These are phyloP conservation scores for Chaetoscypha palmicola DNA, from an alignment of 2,329 filamentous ascomycete genomes.

Conservation along the genomic window DNA sequence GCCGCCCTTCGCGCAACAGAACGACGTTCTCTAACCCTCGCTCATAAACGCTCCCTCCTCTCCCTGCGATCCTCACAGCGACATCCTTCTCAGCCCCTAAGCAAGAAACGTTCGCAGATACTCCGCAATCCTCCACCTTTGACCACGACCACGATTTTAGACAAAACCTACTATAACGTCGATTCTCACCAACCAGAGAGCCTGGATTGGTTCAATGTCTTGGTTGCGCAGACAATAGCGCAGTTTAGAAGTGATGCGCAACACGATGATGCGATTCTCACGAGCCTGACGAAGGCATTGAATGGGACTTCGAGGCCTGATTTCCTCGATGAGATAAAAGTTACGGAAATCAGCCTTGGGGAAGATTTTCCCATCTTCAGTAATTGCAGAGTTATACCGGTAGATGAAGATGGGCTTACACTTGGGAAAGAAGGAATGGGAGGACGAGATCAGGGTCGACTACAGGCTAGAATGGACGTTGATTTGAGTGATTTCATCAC, in stretches of 20 bases:
- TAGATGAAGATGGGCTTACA: constrained; percentile 68
- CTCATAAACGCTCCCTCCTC: constrained; percentile 68
- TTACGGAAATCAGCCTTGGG: constrained; percentile 88
- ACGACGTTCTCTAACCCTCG: constrained; percentile 63
- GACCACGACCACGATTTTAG: constrained; percentile 88
- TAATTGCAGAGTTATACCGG: constrained; percentile 92
- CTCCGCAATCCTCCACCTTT: constrained; percentile 66
- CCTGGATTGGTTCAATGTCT: constrained; percentile 97
- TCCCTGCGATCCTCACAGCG: constrained; percentile 43
- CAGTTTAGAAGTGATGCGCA: constrained; percentile 91
- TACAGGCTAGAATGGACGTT: constrained; percentile 95
- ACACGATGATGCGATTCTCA: constrained; percentile 82
- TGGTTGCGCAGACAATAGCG: constrained; percentile 92
- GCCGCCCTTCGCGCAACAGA: constrained; percentile 69
- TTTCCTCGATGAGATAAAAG: constrained; percentile 87
- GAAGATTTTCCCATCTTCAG: constrained; percentile 99
- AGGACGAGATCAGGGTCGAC: constrained; percentile 56
- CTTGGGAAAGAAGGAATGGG: constrained; percentile 35
- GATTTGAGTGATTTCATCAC: constrained; percentile 96
- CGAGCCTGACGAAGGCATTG: constrained; percentile 73
- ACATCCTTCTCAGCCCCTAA: constrained; percentile 38
- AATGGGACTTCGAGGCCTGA: constrained; percentile 84
- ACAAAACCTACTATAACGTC: constrained; percentile 97
- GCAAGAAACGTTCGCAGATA: constrained; percentile 63
- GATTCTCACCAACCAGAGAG: constrained; percentile 94